phyloP scores from a whole-genome alignment of 2,329 filamentous ascomycete genomes.

The Apiospora phragmitis region DNA sequence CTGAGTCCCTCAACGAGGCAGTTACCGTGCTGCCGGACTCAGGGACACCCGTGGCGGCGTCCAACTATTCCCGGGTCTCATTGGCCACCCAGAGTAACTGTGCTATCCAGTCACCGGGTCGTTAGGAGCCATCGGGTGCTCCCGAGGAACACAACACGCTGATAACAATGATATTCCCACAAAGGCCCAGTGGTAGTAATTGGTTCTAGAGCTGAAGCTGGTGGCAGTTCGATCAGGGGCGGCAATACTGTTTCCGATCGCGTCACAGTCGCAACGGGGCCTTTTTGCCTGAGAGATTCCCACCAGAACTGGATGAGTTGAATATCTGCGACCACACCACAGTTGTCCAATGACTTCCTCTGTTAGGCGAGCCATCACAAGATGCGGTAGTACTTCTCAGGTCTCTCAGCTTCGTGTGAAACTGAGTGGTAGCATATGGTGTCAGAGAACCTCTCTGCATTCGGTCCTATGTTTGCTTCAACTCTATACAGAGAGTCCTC shows the following conservation, averaged over 20 bases:
- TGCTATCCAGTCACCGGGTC: not conserved
- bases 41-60: not conserved
- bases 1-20: not conserved
- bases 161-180: not conserved
- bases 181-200: not conserved
- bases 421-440: not conserved
- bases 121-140: not conserved
- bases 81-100: not conserved
- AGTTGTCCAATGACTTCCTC: not conserved
- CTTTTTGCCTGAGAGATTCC: not conserved
- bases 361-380: conserved; percentile 7
- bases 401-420: conserved; percentile 7
- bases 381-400: not conserved
- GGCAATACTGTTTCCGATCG: not conserved
- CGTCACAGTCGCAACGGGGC: not conserved
- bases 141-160: not conserved
- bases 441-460: not conserved
- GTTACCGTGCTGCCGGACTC: not conserved
- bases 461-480: conserved; percentile 9
- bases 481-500: not conserved
- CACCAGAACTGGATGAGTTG: not conserved
- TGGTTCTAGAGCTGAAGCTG: not conserved
- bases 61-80: not conserved
- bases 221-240: not conserved
- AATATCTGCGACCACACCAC: not conserved